Percentiles rank a stretch among this genome's conserved stretches.
Evolutionary conservation across 2,329 filamentous ascomycete species (phyloP).

Genomic region (Geosmithia putterillii): DNA sequence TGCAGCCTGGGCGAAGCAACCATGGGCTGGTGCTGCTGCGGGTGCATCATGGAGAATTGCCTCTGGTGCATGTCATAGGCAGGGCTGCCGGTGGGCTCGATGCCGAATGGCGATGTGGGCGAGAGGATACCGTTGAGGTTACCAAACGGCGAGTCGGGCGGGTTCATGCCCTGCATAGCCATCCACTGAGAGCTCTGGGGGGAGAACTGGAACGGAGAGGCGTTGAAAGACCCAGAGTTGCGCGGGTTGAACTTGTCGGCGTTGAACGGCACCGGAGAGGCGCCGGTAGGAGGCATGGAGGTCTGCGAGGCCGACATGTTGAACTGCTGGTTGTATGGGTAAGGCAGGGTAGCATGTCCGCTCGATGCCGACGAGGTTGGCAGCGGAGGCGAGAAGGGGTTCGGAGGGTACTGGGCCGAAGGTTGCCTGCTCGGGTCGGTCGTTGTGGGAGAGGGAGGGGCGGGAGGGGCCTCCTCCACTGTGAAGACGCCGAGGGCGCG

Average conservation of each 20-base stretch:
- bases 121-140: slow-evolving; percentile 46
- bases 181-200: slow-evolving; percentile 49
- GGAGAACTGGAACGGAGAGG: slow-evolving; percentile 56
- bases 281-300: slow-evolving; percentile 49
- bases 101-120: slow-evolving; percentile 50
- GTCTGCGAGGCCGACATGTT: slow-evolving; percentile 50
- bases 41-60: slow-evolving; percentile 46
- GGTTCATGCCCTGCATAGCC: slow-evolving; percentile 38
- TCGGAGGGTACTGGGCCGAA: slow-evolving; percentile 61
- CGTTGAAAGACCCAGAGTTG: slow-evolving; percentile 57
- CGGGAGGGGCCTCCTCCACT: slow-evolving; percentile 57
- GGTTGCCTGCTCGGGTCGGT: slow-evolving; percentile 53
- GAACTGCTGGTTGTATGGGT: slow-evolving; percentile 43
- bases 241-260: slow-evolving; percentile 52
- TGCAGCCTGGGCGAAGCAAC: slow-evolving; percentile 51
- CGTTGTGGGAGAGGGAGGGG: slow-evolving; percentile 50
- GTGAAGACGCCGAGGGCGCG: slow-evolving; percentile 80
- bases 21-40: slow-evolving; percentile 43
- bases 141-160: slow-evolving; percentile 50
- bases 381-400: slow-evolving; percentile 75
- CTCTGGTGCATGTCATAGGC: slow-evolving; percentile 37
- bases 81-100: slow-evolving; percentile 34
- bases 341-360: slow-evolving; percentile 40
- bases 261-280: slow-evolving; percentile 62
- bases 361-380: slow-evolving; percentile 69